phyloP scores from a whole-genome alignment of 2,329 filamentous ascomycete genomes.

The Colletotrichum lindemuthianum region DNA sequence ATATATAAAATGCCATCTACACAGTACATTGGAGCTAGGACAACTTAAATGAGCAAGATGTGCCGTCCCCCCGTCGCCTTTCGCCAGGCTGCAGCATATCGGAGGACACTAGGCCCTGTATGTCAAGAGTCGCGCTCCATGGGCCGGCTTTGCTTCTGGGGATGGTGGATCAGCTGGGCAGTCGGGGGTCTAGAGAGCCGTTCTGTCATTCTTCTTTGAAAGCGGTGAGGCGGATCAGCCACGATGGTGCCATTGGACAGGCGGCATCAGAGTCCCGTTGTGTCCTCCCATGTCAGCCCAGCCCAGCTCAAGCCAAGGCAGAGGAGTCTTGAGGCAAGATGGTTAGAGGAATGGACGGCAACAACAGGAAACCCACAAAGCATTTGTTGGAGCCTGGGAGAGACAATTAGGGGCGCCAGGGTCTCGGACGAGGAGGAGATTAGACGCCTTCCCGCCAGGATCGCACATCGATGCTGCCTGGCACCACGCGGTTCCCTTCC shows the following conservation, averaged over 20 bases:
- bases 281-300: constrained; percentile 21
- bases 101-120: constrained; percentile 15
- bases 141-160: constrained; percentile 16
- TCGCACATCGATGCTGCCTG: background rate
- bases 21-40: constrained; percentile 19
- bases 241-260: constrained; percentile 26
- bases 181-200: constrained; percentile 8
- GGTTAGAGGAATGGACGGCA: constrained; percentile 6
- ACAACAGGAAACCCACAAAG: constrained; percentile 1
- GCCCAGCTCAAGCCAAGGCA: constrained; percentile 7
- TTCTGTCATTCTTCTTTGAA: constrained; percentile 19
- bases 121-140: constrained; percentile 1
- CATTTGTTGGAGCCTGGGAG: constrained; percentile 24
- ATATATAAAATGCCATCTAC: constrained; percentile 33
- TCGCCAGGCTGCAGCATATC: constrained; percentile 33
- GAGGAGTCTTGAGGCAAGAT: constrained; percentile 3
- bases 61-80: constrained; percentile 12
- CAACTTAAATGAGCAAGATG: constrained; percentile 9
- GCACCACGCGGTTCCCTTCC: constrained; percentile 23
- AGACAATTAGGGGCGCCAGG: constrained; percentile 9
- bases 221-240: constrained; percentile 32
- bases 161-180: constrained; percentile 1
- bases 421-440: constrained; percentile 19
- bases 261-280: constrained; percentile 14
- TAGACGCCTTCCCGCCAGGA: constrained; percentile 24